Evolutionary conservation across 768 basidiomycete genomes (phyloP).

Genomic region (Hemileccinum rubropunctum): DNA sequence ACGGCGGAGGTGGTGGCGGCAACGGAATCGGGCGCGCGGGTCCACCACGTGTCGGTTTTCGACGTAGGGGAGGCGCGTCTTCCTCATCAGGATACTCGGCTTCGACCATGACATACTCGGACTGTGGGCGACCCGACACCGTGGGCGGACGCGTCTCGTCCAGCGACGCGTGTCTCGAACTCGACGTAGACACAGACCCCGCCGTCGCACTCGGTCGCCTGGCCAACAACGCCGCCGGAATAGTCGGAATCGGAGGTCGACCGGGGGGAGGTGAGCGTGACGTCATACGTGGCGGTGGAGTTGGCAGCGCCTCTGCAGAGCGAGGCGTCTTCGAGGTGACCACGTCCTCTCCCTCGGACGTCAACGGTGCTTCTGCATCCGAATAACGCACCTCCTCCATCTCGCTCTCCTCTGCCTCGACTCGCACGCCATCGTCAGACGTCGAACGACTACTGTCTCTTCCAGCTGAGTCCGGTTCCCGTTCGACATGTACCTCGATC

Average conservation of each 20-base stretch:
- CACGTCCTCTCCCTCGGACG: conserved; percentile 35
- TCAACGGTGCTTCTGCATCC: conserved; percentile 38
- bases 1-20: conserved; percentile 41
- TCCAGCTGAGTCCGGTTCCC: conserved; percentile 33
- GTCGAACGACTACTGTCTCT: conserved; percentile 37
- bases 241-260: conserved; percentile 38
- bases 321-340: conserved; percentile 15
- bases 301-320: conserved; percentile 36
- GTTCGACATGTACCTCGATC: conserved; percentile 2
- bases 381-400: conserved; percentile 63
- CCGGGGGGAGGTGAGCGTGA: conserved; percentile 32
- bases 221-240: conserved; percentile 30
- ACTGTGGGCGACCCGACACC: conserved; percentile 26
- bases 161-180: conserved; percentile 39
- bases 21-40: conserved; percentile 22
- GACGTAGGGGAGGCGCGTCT: conserved; percentile 36
- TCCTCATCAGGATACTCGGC: conserved; percentile 41
- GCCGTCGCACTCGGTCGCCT: conserved; percentile 40
- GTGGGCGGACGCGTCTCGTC: conserved; percentile 23
- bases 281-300: conserved; percentile 45
- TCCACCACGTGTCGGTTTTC: conserved; percentile 27
- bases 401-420: conserved; percentile 73
- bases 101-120: conserved; percentile 66
- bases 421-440: conserved; percentile 60
- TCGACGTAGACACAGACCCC: conserved; percentile 6